Evolutionary conservation across 2,329 filamentous ascomycete genomes (phyloP).

Genomic region (Cladobotryum mycophilum): DNA sequence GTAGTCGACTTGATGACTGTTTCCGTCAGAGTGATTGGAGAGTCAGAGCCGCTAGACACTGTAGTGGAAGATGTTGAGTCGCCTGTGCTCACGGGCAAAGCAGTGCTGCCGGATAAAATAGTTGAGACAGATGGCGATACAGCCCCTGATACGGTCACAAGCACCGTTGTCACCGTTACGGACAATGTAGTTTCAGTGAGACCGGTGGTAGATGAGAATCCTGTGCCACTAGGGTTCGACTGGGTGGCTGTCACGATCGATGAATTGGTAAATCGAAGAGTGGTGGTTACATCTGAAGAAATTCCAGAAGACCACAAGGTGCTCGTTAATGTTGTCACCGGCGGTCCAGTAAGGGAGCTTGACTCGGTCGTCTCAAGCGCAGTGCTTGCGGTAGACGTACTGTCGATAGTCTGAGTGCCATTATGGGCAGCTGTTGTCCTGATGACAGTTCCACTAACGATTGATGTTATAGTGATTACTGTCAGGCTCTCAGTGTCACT

Average conservation of each 20-base stretch:
- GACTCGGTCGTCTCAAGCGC: conserved; percentile 1
- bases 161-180: neutral
- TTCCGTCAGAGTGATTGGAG: neutral
- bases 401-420: neutral
- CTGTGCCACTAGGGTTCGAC: neutral
- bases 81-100: conserved; percentile 1
- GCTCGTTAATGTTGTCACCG: neutral
- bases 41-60: neutral
- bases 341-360: neutral
- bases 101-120: neutral
- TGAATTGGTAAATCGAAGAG: conserved; percentile 7
- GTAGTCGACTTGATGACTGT: neutral
- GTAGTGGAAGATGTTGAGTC: conserved; percentile 4
- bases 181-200: conserved; percentile 5
- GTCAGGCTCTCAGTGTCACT: neutral
- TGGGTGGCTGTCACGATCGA: conserved; percentile 1
- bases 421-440: neutral
- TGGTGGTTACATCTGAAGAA: conserved; percentile 3
- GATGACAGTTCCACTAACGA: conserved; percentile 9
- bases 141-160: neutral
- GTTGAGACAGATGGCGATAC: conserved; percentile 1
- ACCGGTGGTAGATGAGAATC: neutral
- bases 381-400: neutral
- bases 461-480: neutral
- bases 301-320: neutral